Conservation (phyloP, 2,329 filamentous ascomycete species). For the Penicillium sclerotigenum region DNA sequence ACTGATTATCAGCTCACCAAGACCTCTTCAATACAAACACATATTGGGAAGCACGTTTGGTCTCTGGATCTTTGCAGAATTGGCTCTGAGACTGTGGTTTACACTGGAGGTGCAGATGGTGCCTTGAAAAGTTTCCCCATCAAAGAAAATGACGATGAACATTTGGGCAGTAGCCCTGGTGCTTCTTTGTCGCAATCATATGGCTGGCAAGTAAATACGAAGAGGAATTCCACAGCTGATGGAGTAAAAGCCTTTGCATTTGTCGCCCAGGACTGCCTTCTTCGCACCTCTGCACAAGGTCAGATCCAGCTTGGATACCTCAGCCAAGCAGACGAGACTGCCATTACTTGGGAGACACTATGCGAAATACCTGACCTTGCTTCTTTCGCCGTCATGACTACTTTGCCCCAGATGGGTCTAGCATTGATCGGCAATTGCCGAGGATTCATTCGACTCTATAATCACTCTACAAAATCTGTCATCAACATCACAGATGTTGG, state of each 20-base stretch:
- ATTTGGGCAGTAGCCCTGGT: not conserved
- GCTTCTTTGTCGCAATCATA: not conserved
- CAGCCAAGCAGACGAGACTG: conserved; percentile 6
- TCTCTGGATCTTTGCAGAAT: conserved; percentile 52
- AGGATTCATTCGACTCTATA: conserved; percentile 36
- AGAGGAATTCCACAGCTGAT: conserved; percentile 8
- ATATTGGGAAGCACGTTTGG: conserved; percentile 91
- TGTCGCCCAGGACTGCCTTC: conserved; percentile 33
- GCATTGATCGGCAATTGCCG: conserved; percentile 36
- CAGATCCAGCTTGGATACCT: conserved; percentile 33
- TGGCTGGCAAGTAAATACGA: not conserved
- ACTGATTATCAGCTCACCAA: conserved; percentile 36
- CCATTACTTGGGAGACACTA: conserved; percentile 29
- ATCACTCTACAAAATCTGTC: conserved; percentile 31
- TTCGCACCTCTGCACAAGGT: conserved; percentile 31
- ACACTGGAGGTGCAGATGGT: conserved; percentile 84
- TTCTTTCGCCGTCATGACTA: conserved; percentile 31
- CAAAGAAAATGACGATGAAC: conserved; percentile 8
- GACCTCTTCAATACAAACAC: conserved; percentile 58
- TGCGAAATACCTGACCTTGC: conserved; percentile 30
- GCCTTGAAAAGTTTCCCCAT: conserved; percentile 45
- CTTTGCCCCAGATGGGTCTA: conserved; percentile 29
- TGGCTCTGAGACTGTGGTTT: conserved; percentile 47
- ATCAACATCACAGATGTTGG: conserved; percentile 25
- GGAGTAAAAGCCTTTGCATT: conserved; percentile 34